Evolutionary conservation across 495 filamentous ascomycete genomes (phyloP).

Genomic region (Pseudomonodictys pantanalensis): DNA sequence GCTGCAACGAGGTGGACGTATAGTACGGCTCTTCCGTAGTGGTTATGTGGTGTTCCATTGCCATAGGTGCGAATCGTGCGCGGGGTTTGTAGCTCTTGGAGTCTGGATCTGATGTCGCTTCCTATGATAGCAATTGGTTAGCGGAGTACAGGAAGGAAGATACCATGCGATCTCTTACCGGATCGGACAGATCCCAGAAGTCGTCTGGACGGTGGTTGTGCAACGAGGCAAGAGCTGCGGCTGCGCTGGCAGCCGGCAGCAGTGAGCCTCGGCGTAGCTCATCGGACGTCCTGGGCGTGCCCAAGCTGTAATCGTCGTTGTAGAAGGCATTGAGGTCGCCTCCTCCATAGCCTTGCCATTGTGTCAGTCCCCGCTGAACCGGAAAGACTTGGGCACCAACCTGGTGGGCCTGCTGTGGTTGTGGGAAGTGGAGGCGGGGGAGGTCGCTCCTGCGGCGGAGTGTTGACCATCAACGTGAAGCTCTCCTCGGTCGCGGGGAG

Average conservation of each 20-base stretch:
- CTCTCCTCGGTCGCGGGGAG: conserved; percentile 98
- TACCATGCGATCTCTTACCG: conserved; percentile 48
- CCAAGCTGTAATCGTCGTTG: conserved; percentile 63
- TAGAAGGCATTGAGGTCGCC: conserved; percentile 41
- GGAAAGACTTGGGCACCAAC: conserved; percentile 25
- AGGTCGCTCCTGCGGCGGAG: conserved; percentile 78
- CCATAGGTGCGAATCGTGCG: conserved; percentile 33
- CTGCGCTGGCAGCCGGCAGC: conserved; percentile 70
- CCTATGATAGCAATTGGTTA: conserved; percentile 48
- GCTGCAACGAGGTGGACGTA: conserved; percentile 57
- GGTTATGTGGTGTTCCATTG: conserved; percentile 29
- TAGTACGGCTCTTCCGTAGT: conserved; percentile 35
- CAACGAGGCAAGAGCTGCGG: conserved; percentile 82
- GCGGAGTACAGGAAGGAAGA: conserved; percentile 8
- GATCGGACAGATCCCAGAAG: conserved; percentile 83
- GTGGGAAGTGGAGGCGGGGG: conserved; percentile 49
- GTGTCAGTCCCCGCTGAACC: conserved; percentile 31
- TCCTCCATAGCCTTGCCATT: conserved; percentile 34
- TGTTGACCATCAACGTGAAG: conserved; percentile 93
- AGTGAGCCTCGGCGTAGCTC: conserved; percentile 64
- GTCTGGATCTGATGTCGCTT: conserved; percentile 71
- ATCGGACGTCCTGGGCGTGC: conserved; percentile 69
- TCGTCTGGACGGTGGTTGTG: conserved; percentile 76
- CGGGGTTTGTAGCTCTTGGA: conserved; percentile 45
- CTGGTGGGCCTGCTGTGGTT: conserved; percentile 35